Base-by-base conservation (phyloP, 202 grass and related monocot species). In the Schoenoplectus tabernaemontani region DNA sequence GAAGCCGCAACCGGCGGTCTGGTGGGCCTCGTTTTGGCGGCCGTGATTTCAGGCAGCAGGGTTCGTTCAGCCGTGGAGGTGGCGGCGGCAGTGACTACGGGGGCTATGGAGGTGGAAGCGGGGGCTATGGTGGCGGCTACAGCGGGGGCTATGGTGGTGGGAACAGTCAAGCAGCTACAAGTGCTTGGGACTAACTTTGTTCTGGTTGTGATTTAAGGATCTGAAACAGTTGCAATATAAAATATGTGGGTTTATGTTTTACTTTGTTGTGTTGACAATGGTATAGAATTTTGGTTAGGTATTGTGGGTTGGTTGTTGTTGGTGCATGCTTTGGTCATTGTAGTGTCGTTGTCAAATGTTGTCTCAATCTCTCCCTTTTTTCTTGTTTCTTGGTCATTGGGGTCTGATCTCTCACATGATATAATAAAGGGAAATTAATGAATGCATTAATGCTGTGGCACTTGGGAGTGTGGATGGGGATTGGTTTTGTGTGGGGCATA, bases 11-110 rank as follows among this genome's bases (percentile, higher is more conserved):
- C 82, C 84, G 91, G 10, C 76, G 91, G 47, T 88, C 89, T 46
- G 96, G 95, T 0, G 89, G 89, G 58, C 57, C 88, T 66, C 82
- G 89, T 63, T 99, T 95, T 82, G 96, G 96, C 39, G 86, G 96
- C 2, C 91, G 90, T 79, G 96, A 99, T 60, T 99, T 95, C 79
- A 83, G 96, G 17, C 71, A 75, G 17, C 86, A 90, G 12, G 90
- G 93, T 69, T 77, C 77, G 5, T 78, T 46, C 34, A 33, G 12
- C 33, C 70, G 78, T 46, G 54, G 82, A 3, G 86, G 82, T 0
- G 86, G 86, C 17, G 82, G 77, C 30, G 86, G 85, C 2, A 66
- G 72, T 42, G 71, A 57, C 6, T 64, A 58, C 17, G 66, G 76
- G 10, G 84, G 66, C 77, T 89, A 89, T 39, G 95, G 93, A 4